Conservation (phyloP, 352 stramenopile species). For the Globisporangium perplexum region DNA sequence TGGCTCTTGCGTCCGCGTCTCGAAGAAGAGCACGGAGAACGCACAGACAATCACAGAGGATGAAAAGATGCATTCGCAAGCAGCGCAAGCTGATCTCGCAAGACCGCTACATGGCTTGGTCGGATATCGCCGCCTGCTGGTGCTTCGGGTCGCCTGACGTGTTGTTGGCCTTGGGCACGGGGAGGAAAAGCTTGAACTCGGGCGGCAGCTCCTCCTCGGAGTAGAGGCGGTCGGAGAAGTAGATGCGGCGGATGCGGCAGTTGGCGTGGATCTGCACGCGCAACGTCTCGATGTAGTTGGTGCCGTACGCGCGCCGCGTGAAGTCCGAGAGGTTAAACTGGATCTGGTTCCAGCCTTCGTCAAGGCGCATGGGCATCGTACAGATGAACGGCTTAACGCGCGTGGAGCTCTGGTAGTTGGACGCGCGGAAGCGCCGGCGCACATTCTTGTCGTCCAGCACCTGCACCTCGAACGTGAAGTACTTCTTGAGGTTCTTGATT, state of each 20-base stretch:
- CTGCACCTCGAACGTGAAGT: conserved; percentile 98
- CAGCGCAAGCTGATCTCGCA: background rate
- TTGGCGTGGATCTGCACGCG: conserved; percentile 97
- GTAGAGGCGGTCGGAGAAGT: conserved; percentile 97
- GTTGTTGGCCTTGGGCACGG: conserved; percentile 87
- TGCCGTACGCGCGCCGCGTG: conserved; percentile 94
- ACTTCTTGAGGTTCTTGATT: conserved; percentile 99
- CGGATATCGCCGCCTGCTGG: conserved; percentile 16
- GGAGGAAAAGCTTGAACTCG: conserved; percentile 98
- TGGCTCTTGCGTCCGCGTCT: no score
- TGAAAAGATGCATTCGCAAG: background rate
- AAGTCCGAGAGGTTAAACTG: conserved; percentile 98
- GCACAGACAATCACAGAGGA: background rate
- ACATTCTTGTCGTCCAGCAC: conserved; percentile 98
- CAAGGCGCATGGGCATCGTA: conserved; percentile 97
- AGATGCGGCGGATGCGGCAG: conserved; percentile 96
- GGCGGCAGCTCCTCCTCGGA: conserved; percentile 95
- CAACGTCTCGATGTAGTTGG: conserved; percentile 97
- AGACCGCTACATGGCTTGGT: conserved; percentile 34
- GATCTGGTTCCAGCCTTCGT: conserved; percentile 99
- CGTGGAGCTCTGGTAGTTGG: conserved; percentile 97
- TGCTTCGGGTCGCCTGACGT: conserved; percentile 38
- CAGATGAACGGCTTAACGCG: conserved; percentile 98
- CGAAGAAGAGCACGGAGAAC: no score
- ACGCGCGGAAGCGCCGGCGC: conserved; percentile 92